A percentile compares a stretch with the other conserved stretches of the same genome.
Conservation (phyloP, 169 alveolate species). For the Plasmodium malariae region DNA sequence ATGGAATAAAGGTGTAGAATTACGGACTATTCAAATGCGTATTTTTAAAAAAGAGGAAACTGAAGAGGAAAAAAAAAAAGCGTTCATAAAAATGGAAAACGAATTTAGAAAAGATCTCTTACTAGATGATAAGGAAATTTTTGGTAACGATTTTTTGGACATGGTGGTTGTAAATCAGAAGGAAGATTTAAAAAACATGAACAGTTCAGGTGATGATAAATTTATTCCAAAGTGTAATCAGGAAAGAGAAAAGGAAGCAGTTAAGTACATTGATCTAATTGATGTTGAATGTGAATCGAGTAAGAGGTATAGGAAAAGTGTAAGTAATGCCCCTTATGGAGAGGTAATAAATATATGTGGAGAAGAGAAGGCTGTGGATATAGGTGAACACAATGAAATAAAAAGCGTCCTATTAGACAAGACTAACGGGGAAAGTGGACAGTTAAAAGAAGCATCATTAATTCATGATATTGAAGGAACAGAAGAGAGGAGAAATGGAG, state of each 20-base stretch:
- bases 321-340: background rate
- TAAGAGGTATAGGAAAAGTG: background rate
- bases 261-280: background rate
- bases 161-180: background rate
- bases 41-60: background rate
- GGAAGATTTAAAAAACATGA: background rate
- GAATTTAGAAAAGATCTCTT: constrained; percentile 44
- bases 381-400: constrained; percentile 17
- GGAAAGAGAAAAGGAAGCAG: background rate
- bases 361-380: background rate
- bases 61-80: background rate
- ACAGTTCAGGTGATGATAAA: background rate
- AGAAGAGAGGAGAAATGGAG: no score
- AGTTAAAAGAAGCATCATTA: no score
- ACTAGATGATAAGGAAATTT: constrained; percentile 43
- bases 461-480: no score
- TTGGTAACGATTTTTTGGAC: constrained; percentile 44
- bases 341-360: constrained; percentile 1
- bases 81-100: constrained; percentile 3
- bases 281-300: no score
- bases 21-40: no score
- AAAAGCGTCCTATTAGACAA: no score
- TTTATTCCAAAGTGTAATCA: background rate
- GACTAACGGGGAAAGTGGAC: no score
- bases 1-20: background rate